Evolutionary conservation across 1,284 basidiomycete species (phyloP), one percentile per base, ranked within the genome.

Genomic region (Phaffia rhodozyma): DNA sequence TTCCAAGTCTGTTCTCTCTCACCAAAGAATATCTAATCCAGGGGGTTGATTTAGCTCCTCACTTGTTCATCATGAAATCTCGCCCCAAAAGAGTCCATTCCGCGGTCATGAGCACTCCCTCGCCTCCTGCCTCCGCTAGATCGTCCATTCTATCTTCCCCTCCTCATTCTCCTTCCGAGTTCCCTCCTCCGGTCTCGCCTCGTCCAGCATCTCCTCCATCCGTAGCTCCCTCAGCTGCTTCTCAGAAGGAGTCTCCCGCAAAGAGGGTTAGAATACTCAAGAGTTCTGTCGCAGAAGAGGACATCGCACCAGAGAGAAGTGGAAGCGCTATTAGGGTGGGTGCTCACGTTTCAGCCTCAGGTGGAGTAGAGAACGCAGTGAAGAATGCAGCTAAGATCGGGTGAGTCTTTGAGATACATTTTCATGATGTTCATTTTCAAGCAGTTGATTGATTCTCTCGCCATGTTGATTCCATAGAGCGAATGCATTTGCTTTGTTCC

Each of bases 401-500:
- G 85, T 86, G 68, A 54, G 78, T 74, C 13, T 54, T 50, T 58
- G 6, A 47, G 25, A 60, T 50, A 16, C 38, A 27, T 51, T 32
- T 20, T 23, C 32, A 47, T 23, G 27, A 55, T 25, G 23, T 23
- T 52, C 50, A 30, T 11, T n/a, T 34, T 34, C 48, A 38, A 5
- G 38, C 53, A 29, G 30, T 34, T 18, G 43, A 18, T 38, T n/a
- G 27, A 51, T n/a, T 43, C 18, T 38, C 25, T 49, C 21, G 4
- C 55, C 23, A 59, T 64, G 68, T n/a, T 27, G 55, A 4, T 64
- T 58, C 66, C 32, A 32, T 55, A 87, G 89, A 1, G 89, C 87
- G 5, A 88, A 86, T 66, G 83, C 88, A 1, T 86, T 92, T 68
- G 89, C 87, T 0, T 78, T 91, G 25, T 93, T 92, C 70, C 75